phyloP scores from a whole-genome alignment of 257 asterid genomes.

The Marsdenia floribunda region DNA sequence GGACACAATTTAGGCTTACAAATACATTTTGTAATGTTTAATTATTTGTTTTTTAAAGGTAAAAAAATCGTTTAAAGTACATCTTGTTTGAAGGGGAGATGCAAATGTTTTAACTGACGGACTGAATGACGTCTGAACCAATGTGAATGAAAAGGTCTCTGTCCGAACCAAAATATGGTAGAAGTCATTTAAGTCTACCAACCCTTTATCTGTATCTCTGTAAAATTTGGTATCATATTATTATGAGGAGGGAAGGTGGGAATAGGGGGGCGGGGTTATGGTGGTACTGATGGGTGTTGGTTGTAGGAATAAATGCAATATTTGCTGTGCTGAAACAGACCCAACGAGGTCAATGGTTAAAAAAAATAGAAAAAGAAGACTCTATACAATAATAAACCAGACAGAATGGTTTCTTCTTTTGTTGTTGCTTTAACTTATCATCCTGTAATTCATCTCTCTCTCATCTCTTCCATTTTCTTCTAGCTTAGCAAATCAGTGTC shows the following conservation, averaged over 20 bases:
- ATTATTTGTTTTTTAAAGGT: no score
- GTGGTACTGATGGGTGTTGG: conserved; percentile 29
- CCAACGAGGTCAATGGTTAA: conserved; percentile 16
- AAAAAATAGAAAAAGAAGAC: not conserved
- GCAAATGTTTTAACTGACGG: not conserved
- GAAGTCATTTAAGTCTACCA: conserved; percentile 4
- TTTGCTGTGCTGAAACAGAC: conserved; percentile 45
- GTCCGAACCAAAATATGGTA: not conserved
- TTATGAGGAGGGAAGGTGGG: not conserved
- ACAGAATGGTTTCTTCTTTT: conserved; percentile 36
- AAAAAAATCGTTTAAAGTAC: no score
- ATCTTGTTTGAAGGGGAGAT: no score
- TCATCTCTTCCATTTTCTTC: not conserved
- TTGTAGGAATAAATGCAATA: conserved; percentile 52
- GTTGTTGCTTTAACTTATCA: conserved; percentile 15
- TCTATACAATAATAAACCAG: conserved; percentile 15
- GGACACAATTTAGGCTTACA: no score
- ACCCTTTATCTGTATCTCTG: conserved; percentile 12
- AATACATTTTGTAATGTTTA: no score
- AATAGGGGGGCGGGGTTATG: not conserved
- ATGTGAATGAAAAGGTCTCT: not conserved
- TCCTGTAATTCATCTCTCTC: not conserved
- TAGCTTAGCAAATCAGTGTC: conserved; percentile 1
- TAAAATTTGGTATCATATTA: not conserved
- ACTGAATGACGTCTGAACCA: not conserved